phyloP scores from a whole-genome alignment of 2,329 filamentous ascomycete species.

The Parafenestella ontariensis region DNA sequence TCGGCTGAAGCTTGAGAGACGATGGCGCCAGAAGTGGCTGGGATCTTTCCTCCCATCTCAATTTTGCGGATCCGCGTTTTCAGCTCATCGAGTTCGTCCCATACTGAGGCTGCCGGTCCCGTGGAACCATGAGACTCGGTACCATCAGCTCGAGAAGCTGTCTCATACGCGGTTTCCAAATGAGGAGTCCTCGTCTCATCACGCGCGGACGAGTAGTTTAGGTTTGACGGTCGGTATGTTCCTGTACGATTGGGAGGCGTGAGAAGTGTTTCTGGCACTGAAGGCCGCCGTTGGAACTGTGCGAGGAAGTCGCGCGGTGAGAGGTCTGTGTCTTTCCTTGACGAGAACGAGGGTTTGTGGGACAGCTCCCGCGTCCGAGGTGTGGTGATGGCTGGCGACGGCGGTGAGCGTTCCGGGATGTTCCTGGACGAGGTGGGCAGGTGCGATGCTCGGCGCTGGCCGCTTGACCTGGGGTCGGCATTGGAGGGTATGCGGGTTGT shows the following conservation, averaged over 20 bases:
- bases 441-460: constrained; percentile 42
- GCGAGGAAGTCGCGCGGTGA: constrained; percentile 46
- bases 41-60: constrained; percentile 87
- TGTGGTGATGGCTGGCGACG: constrained; percentile 35
- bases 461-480: constrained; percentile 33
- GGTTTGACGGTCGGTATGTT: constrained; percentile 46
- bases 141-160: constrained; percentile 40
- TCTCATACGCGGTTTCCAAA: constrained; percentile 35
- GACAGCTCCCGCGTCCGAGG: constrained; percentile 41
- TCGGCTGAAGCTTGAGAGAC: constrained; percentile 72
- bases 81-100: constrained; percentile 95
- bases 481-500: constrained; percentile 36
- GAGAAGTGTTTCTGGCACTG: constrained; percentile 38
- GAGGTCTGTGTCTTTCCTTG: constrained; percentile 36
- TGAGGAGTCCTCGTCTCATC: constrained; percentile 38
- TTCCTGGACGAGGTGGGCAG: constrained; percentile 37
- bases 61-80: constrained; percentile 92
- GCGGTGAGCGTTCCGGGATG: constrained; percentile 34
- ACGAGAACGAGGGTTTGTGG: constrained; percentile 38
- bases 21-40: constrained; percentile 80
- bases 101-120: constrained; percentile 89
- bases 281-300: constrained; percentile 40
- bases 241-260: constrained; percentile 43
- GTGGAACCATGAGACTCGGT: constrained; percentile 90
- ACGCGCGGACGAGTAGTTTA: constrained; percentile 44